A percentile compares a stretch with the other conserved stretches of the same genome.
Conservation (phyloP, 2,329 filamentous ascomycete genomes). For the Nemania serpens region DNA sequence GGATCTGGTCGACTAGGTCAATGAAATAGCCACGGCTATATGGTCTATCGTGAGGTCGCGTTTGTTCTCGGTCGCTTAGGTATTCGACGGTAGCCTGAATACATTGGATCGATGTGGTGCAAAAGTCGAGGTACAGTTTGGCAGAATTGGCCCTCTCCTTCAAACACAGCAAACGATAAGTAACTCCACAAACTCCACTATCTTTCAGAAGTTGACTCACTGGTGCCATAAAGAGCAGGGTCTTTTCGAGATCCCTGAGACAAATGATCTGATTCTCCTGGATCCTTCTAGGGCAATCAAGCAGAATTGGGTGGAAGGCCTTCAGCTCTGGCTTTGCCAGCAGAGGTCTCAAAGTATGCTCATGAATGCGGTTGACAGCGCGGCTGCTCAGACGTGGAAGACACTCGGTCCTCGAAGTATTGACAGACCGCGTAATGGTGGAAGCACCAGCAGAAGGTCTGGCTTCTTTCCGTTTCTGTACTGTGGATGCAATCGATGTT, state of each 20-base stretch:
- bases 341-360: slow-evolving; percentile 78
- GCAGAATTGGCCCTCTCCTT: slow-evolving; percentile 79
- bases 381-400: slow-evolving; percentile 68
- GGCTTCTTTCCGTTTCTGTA: slow-evolving; percentile 54
- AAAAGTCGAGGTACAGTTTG: slow-evolving; percentile 80
- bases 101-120: slow-evolving; percentile 86
- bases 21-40: slow-evolving; percentile 98
- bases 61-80: slow-evolving; percentile 84
- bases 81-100: slow-evolving; percentile 87
- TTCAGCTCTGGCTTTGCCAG: slow-evolving; percentile 74
- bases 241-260: slow-evolving; percentile 93
- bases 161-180: slow-evolving; percentile 71
- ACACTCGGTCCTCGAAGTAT: slow-evolving; percentile 52
- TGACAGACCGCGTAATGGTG: slow-evolving; percentile 65
- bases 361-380: slow-evolving; percentile 77
- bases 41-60: slow-evolving; percentile 80
- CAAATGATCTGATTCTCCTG: slow-evolving; percentile 84
- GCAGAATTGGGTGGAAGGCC: slow-evolving; percentile 79
- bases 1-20: slow-evolving; percentile 92
- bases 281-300: slow-evolving; percentile 79
- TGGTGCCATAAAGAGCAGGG: slow-evolving; percentile 84
- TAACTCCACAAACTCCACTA: slow-evolving; percentile 63
- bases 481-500: slow-evolving; percentile 72
- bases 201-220: slow-evolving; percentile 73
- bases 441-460: slow-evolving; percentile 52